Base-by-base conservation (phyloP, 257 asterid species). In the Nicotiana benthamiana region DNA sequence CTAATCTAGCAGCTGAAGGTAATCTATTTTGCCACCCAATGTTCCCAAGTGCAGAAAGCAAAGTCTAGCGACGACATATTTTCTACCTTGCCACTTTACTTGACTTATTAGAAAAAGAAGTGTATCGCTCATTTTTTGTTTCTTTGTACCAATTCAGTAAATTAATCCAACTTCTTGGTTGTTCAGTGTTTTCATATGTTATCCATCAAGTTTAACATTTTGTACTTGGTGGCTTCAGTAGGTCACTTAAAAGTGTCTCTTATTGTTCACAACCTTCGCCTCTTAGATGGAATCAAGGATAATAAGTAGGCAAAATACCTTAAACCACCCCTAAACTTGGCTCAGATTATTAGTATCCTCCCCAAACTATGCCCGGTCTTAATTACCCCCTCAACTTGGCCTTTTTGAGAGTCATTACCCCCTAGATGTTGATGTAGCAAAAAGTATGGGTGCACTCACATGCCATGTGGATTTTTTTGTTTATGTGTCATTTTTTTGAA, bases 1-100 rank as follows among this genome's bases (percentile, higher is more conserved):
- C 99, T 82, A 96, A 96, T 90, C 90, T 96, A 75, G 99, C 99
- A 74, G 99, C 99, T 72, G 98, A 96, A 92, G 99, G 99, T 96
- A 83, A 81, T 85, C 32, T 60, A 22, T 84, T 48, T 27, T 32
- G 48, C 78, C 34, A 70, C 77, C 77, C 77, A 43, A 43, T 43
- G 59, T 70, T 43, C 36, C 59, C 59, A 22, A 70, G 34, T 43
- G 53, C 77, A 43, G 36, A 70, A 40, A 11, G 77, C 15, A 26
- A 46, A 15, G 57, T 72, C 40, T 72, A 32, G 78, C 34, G 36
- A 48, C 15, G 34, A 4, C 61, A 24, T 74, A 15, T 24, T 48
- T 48, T 48, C 27, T 74, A 17, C 16, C 79, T 74, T 74, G 79
- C 43, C 24, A 72, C 40, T 24, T 72, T 72, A 46, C 7, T 13